Base-by-base conservation (phyloP, 169 alveolate genomes). In the Ichthyophthirius multifiliis region DNA sequence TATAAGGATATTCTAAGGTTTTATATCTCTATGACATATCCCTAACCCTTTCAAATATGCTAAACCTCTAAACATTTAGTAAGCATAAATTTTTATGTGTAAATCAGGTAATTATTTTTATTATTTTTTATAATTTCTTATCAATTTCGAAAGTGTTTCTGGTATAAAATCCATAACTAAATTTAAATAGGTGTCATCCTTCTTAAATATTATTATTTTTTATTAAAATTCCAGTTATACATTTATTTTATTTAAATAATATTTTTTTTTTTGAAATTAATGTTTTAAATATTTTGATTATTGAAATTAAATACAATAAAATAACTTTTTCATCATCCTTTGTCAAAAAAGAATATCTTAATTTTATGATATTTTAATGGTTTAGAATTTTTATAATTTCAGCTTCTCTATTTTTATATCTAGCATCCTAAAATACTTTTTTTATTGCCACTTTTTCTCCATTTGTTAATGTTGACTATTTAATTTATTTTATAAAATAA, bases 21-120 rank as follows among this genome's bases (percentile, higher is more conserved):
- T 99, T 74, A 99, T 96, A 86, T 99, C 99, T 77, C 99, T 90
- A 88, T 99, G 99, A 84, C 99, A 85, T 63, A 90, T 83, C 3
- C 77, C 76, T 13, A 76, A 64, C 27, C 84, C 71, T 74, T 88
- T 92, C 37, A 88, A 75, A 74, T 90, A 93, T 37, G 90, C 89
- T 20, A 90, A 84, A 1, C 94, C 88, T 63, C 92, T 47, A 30
- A 85, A 73, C 67, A 92, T 48, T 64, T 89, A 75, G 48, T 84
- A 92, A n/a, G 89, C 46, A 63, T 92, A 91, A 16, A 88, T 65
- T 78, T 89, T 91, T 5, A 76, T 74, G 12, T 81, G 64, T 35
- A 91, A 55, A 23, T 81, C 47, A 5, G 94, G 94, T 41, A 84
- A 55, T 27, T 23, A 20, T 31, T 23, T 31, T 82, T 84, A 55